phyloP scores from a whole-genome alignment of 2,329 filamentous ascomycete species.

The Botrytis medusae region DNA sequence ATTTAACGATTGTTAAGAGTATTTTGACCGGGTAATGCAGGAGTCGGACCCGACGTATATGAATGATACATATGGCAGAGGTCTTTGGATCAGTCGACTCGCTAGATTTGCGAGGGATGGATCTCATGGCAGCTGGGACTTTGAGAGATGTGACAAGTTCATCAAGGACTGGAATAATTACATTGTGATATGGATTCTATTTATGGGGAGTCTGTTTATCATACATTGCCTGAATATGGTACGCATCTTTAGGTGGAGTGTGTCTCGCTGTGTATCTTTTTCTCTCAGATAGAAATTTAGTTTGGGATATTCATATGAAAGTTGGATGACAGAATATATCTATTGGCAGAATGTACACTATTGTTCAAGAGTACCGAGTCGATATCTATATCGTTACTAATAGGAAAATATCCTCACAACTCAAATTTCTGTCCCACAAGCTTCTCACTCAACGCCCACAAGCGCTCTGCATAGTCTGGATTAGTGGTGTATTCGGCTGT shows the following conservation, averaged over 20 bases:
- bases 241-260: background rate
- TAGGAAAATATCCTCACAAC: background rate
- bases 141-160: background rate
- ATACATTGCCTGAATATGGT: background rate
- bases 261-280: background rate
- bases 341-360: background rate
- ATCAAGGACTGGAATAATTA: background rate
- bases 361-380: background rate
- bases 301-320: background rate
- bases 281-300: background rate
- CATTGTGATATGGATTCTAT: slow-evolving; percentile 42
- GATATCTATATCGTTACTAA: background rate
- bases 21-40: background rate
- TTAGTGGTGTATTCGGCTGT: background rate
- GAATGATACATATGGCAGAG: background rate
- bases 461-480: slow-evolving; percentile 17
- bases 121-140: background rate
- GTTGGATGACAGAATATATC: background rate
- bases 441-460: slow-evolving; percentile 27
- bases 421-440: slow-evolving; percentile 27
- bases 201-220: background rate
- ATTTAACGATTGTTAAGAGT: background rate
- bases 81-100: background rate
- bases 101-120: background rate
- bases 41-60: background rate